Evolutionary conservation across 192 early-diverging fungal genomes (phyloP), one percentile per base, ranked within the genome.

Genomic region (Phycomyces nitens): DNA sequence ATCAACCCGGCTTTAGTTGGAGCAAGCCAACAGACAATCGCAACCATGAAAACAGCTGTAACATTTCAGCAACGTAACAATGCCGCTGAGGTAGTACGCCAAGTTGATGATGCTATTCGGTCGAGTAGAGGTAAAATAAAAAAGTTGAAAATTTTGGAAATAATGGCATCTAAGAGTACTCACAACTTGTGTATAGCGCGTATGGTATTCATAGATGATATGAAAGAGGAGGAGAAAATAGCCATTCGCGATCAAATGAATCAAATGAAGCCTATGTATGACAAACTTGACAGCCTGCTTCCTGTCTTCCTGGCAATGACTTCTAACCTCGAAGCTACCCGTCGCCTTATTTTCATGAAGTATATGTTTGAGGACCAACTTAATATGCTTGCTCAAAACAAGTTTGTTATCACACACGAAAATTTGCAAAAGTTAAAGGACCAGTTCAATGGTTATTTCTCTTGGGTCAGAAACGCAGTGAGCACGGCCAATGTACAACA

Each of bases 341-440:
- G 68, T 12, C 64, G 76, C 1, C 62, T 82, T n/a, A 79, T 82
- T 41, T 53, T 77, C 39, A 77, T 82, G 77, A 82, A 82, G 62
- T 77, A 70, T 58, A 79, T 79, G 77, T 79, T 82, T 58, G 70
- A 82, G 52, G 77, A 77, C 50, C 81, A 82, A 42, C 59, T 82
- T 4, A 74, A 73, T 8, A 40, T 64, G 3, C 38, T 82, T 5
- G 64, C 74, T 27, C 81, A 76, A 26, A 72, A 77, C 15, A 72
- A 74, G n/a, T 82, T 70, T 41, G 69, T 75, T 10, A 80, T 82
- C 5, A 76, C 68, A 9, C 60, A 75, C 3, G 75, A 77, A 15
- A 72, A 77, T 38, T 63, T 82, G 15, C 61, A 56, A 14, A 82
- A 80, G 59, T 29, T 82, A 18, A 72, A 65, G 49, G 81, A 82